These are phyloP conservation scores for Candida sanyaensis DNA, from an alignment of 1,139 yeast genomes.

Conservation along the genomic window DNA sequence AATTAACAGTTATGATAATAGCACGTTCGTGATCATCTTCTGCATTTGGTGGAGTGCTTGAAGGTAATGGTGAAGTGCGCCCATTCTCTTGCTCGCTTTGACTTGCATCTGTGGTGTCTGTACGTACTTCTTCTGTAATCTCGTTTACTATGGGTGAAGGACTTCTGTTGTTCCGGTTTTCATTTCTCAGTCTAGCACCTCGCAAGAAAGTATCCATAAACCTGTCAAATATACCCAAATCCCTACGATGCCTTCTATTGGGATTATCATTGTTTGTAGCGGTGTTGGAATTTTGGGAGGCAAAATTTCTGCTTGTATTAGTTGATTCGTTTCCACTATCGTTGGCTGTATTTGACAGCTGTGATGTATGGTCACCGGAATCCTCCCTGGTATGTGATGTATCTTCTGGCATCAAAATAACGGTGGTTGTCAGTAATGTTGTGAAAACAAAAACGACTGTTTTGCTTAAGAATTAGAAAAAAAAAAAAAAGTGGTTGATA, in stretches of 20 bases:
- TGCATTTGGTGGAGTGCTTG: background rate
- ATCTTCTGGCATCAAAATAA: background rate
- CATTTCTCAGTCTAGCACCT: background rate
- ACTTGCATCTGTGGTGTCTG: background rate
- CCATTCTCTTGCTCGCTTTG: background rate
- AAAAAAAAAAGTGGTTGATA: background rate
- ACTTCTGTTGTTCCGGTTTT: background rate
- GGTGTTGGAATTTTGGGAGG: constrained; percentile 3
- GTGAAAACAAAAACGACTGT: background rate
- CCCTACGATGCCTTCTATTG: constrained; percentile 7
- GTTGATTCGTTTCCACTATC: background rate
- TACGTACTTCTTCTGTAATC: background rate
- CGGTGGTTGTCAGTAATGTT: background rate
- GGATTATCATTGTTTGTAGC: constrained; percentile 2
- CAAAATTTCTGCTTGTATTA: constrained; percentile 1
- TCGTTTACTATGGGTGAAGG: constrained; percentile 2
- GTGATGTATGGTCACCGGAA: background rate
- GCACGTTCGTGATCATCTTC: constrained; percentile 20
- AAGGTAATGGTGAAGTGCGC: background rate
- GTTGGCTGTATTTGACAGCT: background rate
- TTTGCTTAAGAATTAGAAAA: background rate
- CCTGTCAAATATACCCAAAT: constrained; percentile 14
- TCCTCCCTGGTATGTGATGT: background rate
- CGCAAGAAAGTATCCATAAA: constrained; percentile 12
- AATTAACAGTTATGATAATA: constrained; percentile 46